Base-by-base conservation (phyloP, 352 stramenopile genomes). In the Phytopythium delawarense region DNA sequence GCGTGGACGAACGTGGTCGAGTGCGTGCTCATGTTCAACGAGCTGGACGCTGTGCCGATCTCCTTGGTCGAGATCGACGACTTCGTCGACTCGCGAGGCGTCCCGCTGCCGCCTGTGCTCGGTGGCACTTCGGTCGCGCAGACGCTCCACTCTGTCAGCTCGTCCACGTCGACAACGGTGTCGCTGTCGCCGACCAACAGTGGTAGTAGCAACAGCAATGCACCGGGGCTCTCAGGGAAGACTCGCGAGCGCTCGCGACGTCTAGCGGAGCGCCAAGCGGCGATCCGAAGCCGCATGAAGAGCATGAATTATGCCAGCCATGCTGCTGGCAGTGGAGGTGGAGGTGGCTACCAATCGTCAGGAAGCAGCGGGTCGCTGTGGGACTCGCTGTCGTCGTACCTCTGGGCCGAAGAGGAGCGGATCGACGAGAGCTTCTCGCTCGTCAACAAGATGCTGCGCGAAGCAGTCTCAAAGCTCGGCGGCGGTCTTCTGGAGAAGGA, bases 11-110 rank as follows among this genome's bases (percentile, higher is more conserved):
- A 78, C 32, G 81, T 96, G 7, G 75, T 94, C 42, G 87, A 96
- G 60, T 94, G 85, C 51, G 75, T 94, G 61, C 72, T 96, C 32
- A 91, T 94, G 80, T 94, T 96, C 59, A 96, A 96, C 62, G 86
- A 94, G 66, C 64, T 96, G 21, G 87, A 96, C 54, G 84, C 88
- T 0, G 77, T 92, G 25, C 87, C 87, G 18, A 91, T 81, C 4
- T 94, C 87, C 20, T 65, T 96, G n/a, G 85, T 93, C 40, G 87
- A 96, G 70, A 94, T 94, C 62, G 87, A 96, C 57, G 87, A 95
- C 64, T 95, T 95, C 66, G 87, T 95, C 18, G 87, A 96, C 46
- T 87, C 81, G 0, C 81, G 84, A 0, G 87, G 87, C 28, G 87
- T 96, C 13, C 87, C 87, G 16, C 58, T 96, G 20, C 87, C 87